Conservation (phyloP, 371 early-diverging fungal genomes). For the Nosema muscidifuracis region DNA sequence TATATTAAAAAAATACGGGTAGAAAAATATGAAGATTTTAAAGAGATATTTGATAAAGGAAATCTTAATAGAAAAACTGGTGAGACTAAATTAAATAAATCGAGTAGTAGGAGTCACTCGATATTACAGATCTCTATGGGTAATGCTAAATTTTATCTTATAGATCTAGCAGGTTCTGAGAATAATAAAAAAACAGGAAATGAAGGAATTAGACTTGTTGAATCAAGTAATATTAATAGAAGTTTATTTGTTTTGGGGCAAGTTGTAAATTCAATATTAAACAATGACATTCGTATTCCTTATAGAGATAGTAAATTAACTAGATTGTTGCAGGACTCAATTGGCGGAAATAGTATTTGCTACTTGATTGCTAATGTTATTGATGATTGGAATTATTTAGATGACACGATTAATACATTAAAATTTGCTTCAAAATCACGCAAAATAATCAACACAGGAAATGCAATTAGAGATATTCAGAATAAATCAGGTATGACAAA, state of each 20-base stretch:
- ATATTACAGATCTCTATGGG: conserved; percentile 63
- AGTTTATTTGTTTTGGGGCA: conserved; percentile 69
- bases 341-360: conserved; percentile 90
- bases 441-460: conserved; percentile 65
- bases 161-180: conserved; percentile 71
- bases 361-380: conserved; percentile 70
- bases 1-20: conserved; percentile 57
- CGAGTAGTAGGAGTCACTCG: conserved; percentile 44
- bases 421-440: conserved; percentile 69
- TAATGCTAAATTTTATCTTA: conserved; percentile 70
- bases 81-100: conserved; percentile 48
- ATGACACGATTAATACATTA: conserved; percentile 65
- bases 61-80: conserved; percentile 24
- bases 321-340: conserved; percentile 87
- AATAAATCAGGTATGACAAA: background rate
- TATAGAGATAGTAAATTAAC: conserved; percentile 96
- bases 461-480: background rate
- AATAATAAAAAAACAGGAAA: conserved; percentile 70
- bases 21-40: conserved; percentile 64
- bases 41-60: conserved; percentile 55
- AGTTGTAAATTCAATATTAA: conserved; percentile 69
- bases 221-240: conserved; percentile 69
- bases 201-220: conserved; percentile 66
- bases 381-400: conserved; percentile 62
- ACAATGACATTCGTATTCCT: conserved; percentile 68